Percentiles rank a stretch among this genome's conserved stretches.
Evolutionary conservation across 306 rosid species (phyloP).

Genomic region (Malus sylvestris): DNA sequence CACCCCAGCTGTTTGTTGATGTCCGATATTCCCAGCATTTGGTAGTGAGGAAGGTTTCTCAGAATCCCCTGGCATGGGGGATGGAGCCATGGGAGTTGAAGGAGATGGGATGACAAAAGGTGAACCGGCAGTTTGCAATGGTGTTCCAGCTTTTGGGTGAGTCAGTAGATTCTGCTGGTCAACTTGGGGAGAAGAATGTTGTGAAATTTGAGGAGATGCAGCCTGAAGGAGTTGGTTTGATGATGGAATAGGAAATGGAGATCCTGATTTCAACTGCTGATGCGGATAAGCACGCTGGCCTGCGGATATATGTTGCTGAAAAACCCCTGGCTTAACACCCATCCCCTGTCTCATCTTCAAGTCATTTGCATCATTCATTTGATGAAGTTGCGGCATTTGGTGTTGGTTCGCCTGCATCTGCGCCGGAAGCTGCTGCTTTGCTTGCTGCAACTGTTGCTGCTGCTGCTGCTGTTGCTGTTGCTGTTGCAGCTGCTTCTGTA

Average conservation of each 20-base stretch:
- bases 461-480: constrained; percentile 25
- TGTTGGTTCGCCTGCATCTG: constrained; percentile 67
- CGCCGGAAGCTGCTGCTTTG: constrained; percentile 57
- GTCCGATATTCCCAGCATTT: constrained; percentile 61
- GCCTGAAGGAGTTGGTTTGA: constrained; percentile 76
- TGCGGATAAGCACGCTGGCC: constrained; percentile 75
- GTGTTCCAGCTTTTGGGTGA: constrained; percentile 59
- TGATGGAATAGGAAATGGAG: constrained; percentile 57
- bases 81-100: constrained; percentile 83
- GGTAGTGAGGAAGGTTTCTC: constrained; percentile 73
- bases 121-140: constrained; percentile 74
- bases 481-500: constrained; percentile 6
- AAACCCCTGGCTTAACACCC: constrained; percentile 59
- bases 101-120: constrained; percentile 81
- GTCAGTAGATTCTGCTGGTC: constrained; percentile 62
- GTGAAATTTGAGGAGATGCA: constrained; percentile 78
- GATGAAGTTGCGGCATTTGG: constrained; percentile 63
- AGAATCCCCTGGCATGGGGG: constrained; percentile 72
- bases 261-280: constrained; percentile 61
- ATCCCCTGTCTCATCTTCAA: constrained; percentile 56
- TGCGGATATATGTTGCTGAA: constrained; percentile 59
- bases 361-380: constrained; percentile 58
- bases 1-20: constrained; percentile 46
- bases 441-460: constrained; percentile 33
- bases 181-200: constrained; percentile 86